These are phyloP conservation scores for Cucurbita ficifolia DNA, from an alignment of 306 rosid species.

Conservation along the genomic window DNA sequence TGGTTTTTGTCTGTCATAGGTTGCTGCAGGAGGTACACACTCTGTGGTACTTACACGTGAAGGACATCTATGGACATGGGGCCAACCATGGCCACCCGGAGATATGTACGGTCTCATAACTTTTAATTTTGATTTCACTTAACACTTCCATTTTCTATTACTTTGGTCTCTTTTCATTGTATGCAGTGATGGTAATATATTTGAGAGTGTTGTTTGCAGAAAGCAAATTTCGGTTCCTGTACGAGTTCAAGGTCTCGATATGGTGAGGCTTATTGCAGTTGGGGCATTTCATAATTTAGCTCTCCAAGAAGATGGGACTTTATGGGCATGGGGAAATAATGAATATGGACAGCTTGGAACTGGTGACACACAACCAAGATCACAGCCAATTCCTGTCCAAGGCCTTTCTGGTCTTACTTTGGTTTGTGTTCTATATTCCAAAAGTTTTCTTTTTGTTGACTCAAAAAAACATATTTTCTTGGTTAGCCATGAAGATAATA, in stretches of 20 bases:
- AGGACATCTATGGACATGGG: constrained; percentile 99
- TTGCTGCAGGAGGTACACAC: constrained; percentile 99
- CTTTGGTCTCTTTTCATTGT: not conserved
- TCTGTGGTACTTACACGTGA: constrained; percentile 91
- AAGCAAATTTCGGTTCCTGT: constrained; percentile 90
- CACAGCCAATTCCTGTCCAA: constrained; percentile 88
- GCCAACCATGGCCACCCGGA: constrained; percentile 99
- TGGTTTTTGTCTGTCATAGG: constrained; percentile 30
- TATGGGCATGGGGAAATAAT: constrained; percentile 99
- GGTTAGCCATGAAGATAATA: not conserved
- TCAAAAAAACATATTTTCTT: not conserved
- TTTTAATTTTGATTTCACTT: not conserved
- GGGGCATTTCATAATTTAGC: constrained; percentile 99
- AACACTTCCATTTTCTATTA: not conserved
- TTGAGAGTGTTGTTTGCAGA: constrained; percentile 21
- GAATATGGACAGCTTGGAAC: constrained; percentile 99
- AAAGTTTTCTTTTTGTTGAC: not conserved
- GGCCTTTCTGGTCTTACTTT: constrained; percentile 78
- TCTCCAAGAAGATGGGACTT: constrained; percentile 81
- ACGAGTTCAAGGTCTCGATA: constrained; percentile 93
- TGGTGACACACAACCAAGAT: constrained; percentile 98
- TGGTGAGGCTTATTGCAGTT: constrained; percentile 76
- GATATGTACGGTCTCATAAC: constrained; percentile 51
- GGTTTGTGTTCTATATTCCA: constrained; percentile 37
- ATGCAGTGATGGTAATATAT: not conserved